These are phyloP conservation scores for Clonostachys rhizophaga DNA, from an alignment of 2,329 filamentous ascomycete genomes.

Conservation along the genomic window DNA sequence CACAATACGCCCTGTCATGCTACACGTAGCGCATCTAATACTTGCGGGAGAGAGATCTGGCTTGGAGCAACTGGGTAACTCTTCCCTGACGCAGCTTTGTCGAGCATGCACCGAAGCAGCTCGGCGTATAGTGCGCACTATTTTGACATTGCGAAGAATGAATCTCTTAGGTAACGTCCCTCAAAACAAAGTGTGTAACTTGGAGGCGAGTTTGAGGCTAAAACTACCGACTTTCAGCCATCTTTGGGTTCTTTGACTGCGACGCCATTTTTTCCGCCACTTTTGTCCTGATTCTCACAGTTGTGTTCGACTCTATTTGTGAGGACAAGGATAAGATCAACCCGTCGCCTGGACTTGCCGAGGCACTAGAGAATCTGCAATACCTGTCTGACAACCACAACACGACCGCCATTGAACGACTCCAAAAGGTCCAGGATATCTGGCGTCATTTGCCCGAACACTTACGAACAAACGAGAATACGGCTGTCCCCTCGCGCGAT, in stretches of 20 bases:
- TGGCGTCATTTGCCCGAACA: not conserved
- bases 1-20: not conserved
- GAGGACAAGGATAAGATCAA: conserved; percentile 14
- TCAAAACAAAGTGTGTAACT: not conserved
- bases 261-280: conserved; percentile 17
- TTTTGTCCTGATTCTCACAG: conserved; percentile 16
- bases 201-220: not conserved
- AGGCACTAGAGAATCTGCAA: conserved; percentile 18
- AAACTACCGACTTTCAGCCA: not conserved
- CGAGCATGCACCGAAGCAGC: not conserved
- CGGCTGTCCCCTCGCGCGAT: not conserved
- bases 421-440: conserved; percentile 6
- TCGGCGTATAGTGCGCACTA: not conserved
- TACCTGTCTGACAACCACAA: conserved; percentile 17
- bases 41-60: not conserved
- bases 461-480: not conserved
- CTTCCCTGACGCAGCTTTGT: not conserved
- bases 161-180: not conserved
- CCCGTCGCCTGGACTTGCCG: conserved; percentile 13
- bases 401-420: conserved; percentile 13
- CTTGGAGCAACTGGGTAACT: not conserved
- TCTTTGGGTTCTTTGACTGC: conserved; percentile 9
- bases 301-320: conserved; percentile 14
- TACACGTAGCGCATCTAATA: not conserved
- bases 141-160: too few relatives aligned